A percentile compares a stretch with the other conserved stretches of the same genome.
These are phyloP conservation scores for Globisporangium cylindrosporum DNA, from an alignment of 352 stramenopile genomes.

Conservation along the genomic window DNA sequence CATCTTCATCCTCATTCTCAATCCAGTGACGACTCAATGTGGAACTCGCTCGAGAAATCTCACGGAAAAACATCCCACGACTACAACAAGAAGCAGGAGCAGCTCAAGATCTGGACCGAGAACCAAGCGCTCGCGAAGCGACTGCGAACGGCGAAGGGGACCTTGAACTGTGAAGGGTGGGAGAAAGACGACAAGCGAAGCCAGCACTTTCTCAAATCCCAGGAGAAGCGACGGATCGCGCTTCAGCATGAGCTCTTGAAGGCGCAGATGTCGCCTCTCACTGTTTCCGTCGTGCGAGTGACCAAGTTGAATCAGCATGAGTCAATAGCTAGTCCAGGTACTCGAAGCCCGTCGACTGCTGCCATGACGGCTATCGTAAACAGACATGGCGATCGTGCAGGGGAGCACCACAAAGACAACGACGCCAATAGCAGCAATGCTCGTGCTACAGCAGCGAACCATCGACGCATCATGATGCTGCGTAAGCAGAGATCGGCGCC, in stretches of 20 bases:
- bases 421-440: slow-evolving; percentile 5
- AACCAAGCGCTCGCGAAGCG: slow-evolving; percentile 71
- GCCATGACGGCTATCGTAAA: background rate
- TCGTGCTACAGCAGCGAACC: slow-evolving; percentile 42
- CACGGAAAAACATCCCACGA: slow-evolving; percentile 23
- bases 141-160: slow-evolving; percentile 60
- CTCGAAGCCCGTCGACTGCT: slow-evolving; percentile 5
- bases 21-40: slow-evolving; percentile 11
- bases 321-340: background rate
- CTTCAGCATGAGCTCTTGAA: slow-evolving; percentile 55
- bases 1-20: slow-evolving; percentile 6
- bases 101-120: slow-evolving; percentile 69
- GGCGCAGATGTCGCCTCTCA: slow-evolving; percentile 44
- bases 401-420: background rate
- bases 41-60: slow-evolving; percentile 3
- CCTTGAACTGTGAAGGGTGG: slow-evolving; percentile 65
- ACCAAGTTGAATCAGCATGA: slow-evolving; percentile 27
- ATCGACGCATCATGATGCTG: slow-evolving; percentile 56
- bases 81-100: slow-evolving; percentile 66
- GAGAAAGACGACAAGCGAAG: slow-evolving; percentile 73
- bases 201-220: slow-evolving; percentile 57
- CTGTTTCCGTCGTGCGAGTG: slow-evolving; percentile 24
- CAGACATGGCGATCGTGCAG: background rate
- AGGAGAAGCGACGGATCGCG: slow-evolving; percentile 45
- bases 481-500: slow-evolving; percentile 31